Evolutionary conservation across 768 basidiomycete genomes (phyloP).

Genomic region (Saitozyma podzolica): DNA sequence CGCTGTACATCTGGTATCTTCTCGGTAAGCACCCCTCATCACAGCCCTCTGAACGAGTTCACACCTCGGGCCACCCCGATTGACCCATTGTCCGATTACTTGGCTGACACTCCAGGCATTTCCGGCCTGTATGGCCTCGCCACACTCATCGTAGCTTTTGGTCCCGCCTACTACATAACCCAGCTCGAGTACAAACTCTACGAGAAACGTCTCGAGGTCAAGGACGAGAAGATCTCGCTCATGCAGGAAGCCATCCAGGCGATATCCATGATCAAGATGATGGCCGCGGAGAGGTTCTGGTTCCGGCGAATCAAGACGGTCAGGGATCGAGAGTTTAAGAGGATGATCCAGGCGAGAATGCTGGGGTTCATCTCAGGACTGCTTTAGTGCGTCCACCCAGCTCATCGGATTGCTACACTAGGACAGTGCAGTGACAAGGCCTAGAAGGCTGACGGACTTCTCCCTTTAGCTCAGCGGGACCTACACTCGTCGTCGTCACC

Average conservation of each 20-base stretch:
- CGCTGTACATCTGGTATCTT: constrained; percentile 33
- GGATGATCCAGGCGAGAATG: constrained; percentile 19
- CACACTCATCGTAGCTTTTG: constrained; percentile 29
- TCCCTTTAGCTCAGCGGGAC: constrained; percentile 19
- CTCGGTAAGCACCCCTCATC: constrained; percentile 19
- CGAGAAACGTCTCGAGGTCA: constrained; percentile 19
- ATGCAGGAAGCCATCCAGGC: constrained; percentile 44
- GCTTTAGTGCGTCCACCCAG: too few relatives aligned
- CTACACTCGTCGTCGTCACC: constrained; percentile 30
- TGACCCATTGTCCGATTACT: not conserved
- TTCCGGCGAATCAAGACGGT: constrained; percentile 32
- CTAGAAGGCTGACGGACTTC: too few relatives aligned
- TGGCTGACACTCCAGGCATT: constrained; percentile 16
- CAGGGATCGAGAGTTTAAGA: constrained; percentile 21
- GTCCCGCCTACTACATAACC: constrained; percentile 32
- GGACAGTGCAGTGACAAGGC: not conserved
- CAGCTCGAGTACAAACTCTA: constrained; percentile 36
- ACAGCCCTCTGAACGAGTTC: not conserved
- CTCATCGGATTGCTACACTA: too few relatives aligned
- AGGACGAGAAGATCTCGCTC: constrained; percentile 29
- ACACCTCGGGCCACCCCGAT: not conserved
- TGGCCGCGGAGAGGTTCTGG: constrained; percentile 41
- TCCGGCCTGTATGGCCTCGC: constrained; percentile 39
- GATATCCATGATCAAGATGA: constrained; percentile 46
- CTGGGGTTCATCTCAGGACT: constrained; percentile 20